Percentiles rank a stretch among this genome's conserved stretches.
phyloP scores from a whole-genome alignment of 2,329 filamentous ascomycete genomes.

The Hymenotorrendiella dingleyae region DNA sequence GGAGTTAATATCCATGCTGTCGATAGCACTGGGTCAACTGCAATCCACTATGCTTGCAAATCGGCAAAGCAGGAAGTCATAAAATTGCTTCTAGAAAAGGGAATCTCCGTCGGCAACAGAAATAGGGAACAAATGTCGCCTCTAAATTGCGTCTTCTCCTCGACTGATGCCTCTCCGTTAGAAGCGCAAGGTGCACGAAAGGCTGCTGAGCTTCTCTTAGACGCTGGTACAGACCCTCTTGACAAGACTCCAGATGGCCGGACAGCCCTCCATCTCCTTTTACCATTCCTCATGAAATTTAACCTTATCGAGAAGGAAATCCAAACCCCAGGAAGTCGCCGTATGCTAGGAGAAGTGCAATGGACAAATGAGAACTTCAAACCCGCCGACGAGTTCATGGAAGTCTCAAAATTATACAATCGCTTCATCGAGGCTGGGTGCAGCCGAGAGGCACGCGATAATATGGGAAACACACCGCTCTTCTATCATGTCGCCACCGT shows the following conservation, averaged over 20 bases:
- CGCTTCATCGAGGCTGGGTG: neutral
- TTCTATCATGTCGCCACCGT: conserved; percentile 6
- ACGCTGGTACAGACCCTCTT: conserved; percentile 6
- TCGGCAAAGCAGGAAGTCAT: neutral
- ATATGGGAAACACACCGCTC: conserved; percentile 5
- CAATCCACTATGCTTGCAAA: conserved; percentile 4
- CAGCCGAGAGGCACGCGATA: neutral
- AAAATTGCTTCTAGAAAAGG: neutral
- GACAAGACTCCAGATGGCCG: neutral
- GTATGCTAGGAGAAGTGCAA: no score
- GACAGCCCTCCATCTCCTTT: conserved; percentile 3
- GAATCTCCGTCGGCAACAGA: neutral
- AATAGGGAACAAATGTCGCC: neutral
- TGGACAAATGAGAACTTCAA: no score
- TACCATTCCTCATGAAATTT: neutral
- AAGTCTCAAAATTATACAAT: neutral
- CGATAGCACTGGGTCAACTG: conserved; percentile 8
- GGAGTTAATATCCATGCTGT: conserved; percentile 10
- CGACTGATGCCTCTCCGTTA: neutral
- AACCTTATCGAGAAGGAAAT: neutral
- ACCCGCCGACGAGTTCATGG: neutral
- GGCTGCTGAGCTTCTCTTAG: no score
- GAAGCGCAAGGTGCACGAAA: no score
- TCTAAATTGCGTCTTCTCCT: neutral
- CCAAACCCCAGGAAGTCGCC: neutral